phyloP scores from a whole-genome alignment of 1,284 basidiomycete genomes.

The Phellopilus nigrolimitatus region DNA sequence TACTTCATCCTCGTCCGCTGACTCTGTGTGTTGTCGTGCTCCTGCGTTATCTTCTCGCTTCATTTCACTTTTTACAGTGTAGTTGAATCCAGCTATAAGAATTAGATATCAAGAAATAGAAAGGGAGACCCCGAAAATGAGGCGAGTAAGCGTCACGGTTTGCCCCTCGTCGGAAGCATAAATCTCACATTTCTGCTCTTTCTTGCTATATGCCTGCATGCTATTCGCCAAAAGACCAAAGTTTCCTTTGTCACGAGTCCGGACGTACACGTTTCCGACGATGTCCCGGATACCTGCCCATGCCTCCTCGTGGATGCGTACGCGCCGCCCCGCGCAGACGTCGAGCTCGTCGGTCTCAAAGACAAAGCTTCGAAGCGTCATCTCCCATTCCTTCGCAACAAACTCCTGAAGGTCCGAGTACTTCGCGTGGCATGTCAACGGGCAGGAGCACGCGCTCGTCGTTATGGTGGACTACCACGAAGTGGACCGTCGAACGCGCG shows the following conservation, averaged over 20 bases:
- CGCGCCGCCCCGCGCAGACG: constrained; percentile 13
- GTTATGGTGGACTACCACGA: constrained; percentile 5
- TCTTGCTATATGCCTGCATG: too few relatives aligned
- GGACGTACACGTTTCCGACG: constrained; percentile 17
- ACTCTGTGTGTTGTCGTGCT: constrained; percentile 7
- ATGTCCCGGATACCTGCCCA: constrained; percentile 15
- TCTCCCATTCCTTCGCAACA: constrained; percentile 12
- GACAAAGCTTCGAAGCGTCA: neutral
- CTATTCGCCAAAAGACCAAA: too few relatives aligned
- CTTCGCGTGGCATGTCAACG: constrained; percentile 11
- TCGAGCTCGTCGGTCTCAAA: constrained; percentile 18
- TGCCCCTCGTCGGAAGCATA: too few relatives aligned
- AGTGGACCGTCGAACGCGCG: constrained; percentile 2
- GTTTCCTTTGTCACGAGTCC: too few relatives aligned
- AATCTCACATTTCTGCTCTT: neutral
- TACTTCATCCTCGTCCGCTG: constrained; percentile 17
- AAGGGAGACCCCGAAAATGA: too few relatives aligned
- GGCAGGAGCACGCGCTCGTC: constrained; percentile 14
- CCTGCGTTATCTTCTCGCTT: too few relatives aligned
- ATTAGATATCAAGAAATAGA: too few relatives aligned
- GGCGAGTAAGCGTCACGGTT: too few relatives aligned
- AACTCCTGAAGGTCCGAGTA: constrained; percentile 6
- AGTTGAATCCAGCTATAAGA: too few relatives aligned
- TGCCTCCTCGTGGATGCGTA: constrained; percentile 17
- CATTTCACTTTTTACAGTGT: too few relatives aligned